Base-by-base conservation (phyloP, 805 yeast species). In the Candida patagonica region DNA sequence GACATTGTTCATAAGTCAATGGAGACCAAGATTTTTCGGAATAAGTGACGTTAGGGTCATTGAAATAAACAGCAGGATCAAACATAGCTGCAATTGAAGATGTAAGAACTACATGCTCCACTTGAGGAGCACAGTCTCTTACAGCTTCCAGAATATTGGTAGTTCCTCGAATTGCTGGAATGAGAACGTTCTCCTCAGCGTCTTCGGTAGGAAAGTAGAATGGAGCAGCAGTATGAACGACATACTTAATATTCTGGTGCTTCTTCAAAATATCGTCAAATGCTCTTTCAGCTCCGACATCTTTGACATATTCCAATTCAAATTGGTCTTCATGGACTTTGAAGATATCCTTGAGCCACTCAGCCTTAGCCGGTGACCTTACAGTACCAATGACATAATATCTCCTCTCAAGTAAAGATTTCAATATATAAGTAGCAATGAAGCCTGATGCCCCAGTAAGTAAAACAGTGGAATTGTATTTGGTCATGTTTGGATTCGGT, bases 331-430 rank as follows among this genome's bases (percentile, higher is more conserved):
- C 57, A 1, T 53, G 30, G 16, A 39, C n/a, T 24, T 65, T 55
- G n/a, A 33, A 20, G 16, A 33, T 26, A 22, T 61, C 42, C 45
- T 71, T 73, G 1, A 71, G 65, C 71, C 80, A 71, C 12, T 73
- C 74, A 3, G 76, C 70, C 45, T 61, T 52, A 57, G 77, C 80
- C 25, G 80, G 80, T 52, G 42, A 58, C 37, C 78, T 55, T 2
- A 70, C 75, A 2, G 76, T 65, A 12, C 74, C 76, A 29, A 70
- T 56, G 4, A 73, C 74, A 4, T 51, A 45, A 47, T 68, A 64
- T 7, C 61, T 63, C 17, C 58, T 55, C 30, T 57, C 55, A 16
- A 72, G 50, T 38, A 72, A 62, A 3, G 24, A 27, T 16, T 50
- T 56, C 32, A 68, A 55, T 26, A 66, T 54, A 37, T 67, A 68